These are phyloP conservation scores for Cucurbita pepo DNA, from an alignment of 306 rosid species.

Conservation along the genomic window DNA sequence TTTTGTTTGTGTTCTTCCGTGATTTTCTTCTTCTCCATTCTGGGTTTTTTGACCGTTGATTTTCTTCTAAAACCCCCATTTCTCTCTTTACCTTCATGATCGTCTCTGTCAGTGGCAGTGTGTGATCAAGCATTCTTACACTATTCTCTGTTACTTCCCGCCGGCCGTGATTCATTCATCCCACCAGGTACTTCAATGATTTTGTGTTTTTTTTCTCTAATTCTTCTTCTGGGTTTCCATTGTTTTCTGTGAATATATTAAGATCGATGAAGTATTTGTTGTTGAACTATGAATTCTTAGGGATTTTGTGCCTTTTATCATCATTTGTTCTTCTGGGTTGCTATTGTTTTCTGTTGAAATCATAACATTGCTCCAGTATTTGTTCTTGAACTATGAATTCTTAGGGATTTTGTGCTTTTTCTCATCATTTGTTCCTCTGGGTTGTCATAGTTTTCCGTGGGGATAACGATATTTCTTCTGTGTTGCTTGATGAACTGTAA, in stretches of 20 bases:
- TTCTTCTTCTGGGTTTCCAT: neutral
- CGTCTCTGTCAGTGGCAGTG: neutral
- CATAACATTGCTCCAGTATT: neutral
- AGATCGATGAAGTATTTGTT: neutral
- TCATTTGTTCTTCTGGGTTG: neutral
- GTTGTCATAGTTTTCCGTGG: neutral
- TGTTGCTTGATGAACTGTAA: neutral
- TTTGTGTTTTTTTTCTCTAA: neutral
- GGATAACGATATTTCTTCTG: neutral
- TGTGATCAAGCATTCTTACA: neutral
- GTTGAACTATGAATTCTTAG: neutral
- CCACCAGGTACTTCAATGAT: neutral
- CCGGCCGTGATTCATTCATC: neutral
- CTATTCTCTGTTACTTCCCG: neutral
- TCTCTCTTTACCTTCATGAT: constrained; percentile 10
- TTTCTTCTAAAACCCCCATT: constrained; percentile 4
- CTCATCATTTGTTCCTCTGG: neutral
- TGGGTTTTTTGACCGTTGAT: constrained; percentile 11
- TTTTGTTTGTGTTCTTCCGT: neutral
- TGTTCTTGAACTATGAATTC: neutral
- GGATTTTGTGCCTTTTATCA: neutral
- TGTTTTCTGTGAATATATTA: neutral
- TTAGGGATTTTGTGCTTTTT: neutral
- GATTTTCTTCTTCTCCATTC: neutral
- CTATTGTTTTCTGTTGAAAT: neutral